phyloP scores from a whole-genome alignment of 495 filamentous ascomycete genomes.

The Xylaria nigripes region DNA sequence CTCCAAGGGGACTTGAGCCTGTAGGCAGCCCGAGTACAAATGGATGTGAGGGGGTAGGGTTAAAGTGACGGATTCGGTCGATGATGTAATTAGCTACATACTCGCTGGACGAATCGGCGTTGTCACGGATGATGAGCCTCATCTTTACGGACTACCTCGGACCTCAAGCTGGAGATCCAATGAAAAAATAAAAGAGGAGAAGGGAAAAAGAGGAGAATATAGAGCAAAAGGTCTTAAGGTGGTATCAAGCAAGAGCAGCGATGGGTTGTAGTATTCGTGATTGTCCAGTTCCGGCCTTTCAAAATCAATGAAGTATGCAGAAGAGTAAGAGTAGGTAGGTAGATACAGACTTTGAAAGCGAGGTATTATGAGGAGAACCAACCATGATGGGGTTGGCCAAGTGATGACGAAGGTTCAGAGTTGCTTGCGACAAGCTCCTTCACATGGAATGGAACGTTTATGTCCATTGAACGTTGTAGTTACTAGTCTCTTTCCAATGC shows the following conservation, averaged over 20 bases:
- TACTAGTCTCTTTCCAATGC: conserved; percentile 10
- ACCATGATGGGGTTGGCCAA: conserved; percentile 8
- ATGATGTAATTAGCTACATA: conserved; percentile 83
- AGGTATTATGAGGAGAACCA: conserved; percentile 21
- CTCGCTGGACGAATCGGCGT: conserved; percentile 53
- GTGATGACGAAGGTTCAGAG: conserved; percentile 7
- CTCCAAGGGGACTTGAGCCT: conserved; percentile 66
- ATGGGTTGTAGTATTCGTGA: neutral
- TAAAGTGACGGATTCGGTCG: conserved; percentile 64
- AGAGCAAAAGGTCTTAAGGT: conserved; percentile 6
- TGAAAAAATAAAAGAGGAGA: conserved; percentile 6
- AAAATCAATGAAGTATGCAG: conserved; percentile 9
- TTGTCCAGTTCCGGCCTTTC: conserved; percentile 9
- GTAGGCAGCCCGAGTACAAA: conserved; percentile 82
- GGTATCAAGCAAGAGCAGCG: conserved; percentile 5
- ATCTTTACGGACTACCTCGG: conserved; percentile 40
- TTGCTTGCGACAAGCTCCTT: conserved; percentile 17
- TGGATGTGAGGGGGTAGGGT: conserved; percentile 58
- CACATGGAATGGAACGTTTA: conserved; percentile 26
- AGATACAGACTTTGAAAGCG: conserved; percentile 10
- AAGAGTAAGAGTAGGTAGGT: conserved; percentile 4
- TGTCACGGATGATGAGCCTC: conserved; percentile 78
- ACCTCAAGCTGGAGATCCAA: conserved; percentile 6
- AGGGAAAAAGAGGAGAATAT: neutral
- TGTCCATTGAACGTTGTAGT: conserved; percentile 27